Conservation (phyloP, 2,329 filamentous ascomycete species). For the Huntiella savannae region DNA sequence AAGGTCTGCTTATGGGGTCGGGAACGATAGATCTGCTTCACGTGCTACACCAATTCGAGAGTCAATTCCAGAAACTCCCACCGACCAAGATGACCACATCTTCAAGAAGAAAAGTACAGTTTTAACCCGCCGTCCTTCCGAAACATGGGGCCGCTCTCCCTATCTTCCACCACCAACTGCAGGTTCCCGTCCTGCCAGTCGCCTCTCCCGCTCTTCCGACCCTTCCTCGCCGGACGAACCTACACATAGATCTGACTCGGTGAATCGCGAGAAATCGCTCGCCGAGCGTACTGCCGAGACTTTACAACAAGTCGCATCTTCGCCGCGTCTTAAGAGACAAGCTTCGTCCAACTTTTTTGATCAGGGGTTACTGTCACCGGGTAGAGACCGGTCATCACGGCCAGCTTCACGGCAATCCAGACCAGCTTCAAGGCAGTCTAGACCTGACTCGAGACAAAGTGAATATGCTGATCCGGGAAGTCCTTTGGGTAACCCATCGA, state of each 20-base stretch:
- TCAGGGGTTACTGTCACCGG: constrained; percentile 13
- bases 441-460: constrained; percentile 7
- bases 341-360: constrained; percentile 55
- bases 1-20: constrained; percentile 1
- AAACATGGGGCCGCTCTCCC: constrained; percentile 11
- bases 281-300: constrained; percentile 77
- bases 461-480: constrained; percentile 21
- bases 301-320: constrained; percentile 56
- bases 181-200: constrained; percentile 4
- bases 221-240: constrained; percentile 4
- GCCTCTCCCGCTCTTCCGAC: constrained; percentile 2
- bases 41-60: constrained; percentile 3
- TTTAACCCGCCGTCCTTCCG: constrained; percentile 18
- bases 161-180: constrained; percentile 8
- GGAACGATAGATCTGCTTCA: neutral
- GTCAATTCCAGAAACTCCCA: neutral
- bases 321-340: constrained; percentile 48
- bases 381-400: constrained; percentile 18
- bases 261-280: constrained; percentile 23
- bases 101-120: constrained; percentile 13
- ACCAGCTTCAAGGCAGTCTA: neutral
- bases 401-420: neutral
- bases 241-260: neutral
- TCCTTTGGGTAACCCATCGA: constrained; percentile 30
- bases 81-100: neutral